Percentiles rank a stretch among this genome's conserved stretches.
Evolutionary conservation across 805 yeast species (phyloP).

Genomic region (Kuraishia hungarica): DNA sequence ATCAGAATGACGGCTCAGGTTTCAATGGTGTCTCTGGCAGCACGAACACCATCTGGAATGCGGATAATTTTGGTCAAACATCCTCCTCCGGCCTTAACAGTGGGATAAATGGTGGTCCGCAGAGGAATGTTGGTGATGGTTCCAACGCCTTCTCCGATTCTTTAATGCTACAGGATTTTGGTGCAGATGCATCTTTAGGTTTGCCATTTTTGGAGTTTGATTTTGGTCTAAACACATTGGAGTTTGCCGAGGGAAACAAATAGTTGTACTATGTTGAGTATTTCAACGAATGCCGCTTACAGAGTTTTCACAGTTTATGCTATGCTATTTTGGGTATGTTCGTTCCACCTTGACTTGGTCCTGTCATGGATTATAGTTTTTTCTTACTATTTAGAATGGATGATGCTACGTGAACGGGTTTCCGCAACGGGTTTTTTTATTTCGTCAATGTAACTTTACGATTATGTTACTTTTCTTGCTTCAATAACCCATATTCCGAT

Average conservation of each 20-base stretch:
- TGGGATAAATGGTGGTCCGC: slow-evolving; percentile 3
- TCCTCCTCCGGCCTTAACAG: background rate
- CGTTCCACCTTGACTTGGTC: too few species aligned
- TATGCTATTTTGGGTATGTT: background rate
- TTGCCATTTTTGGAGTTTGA: slow-evolving; percentile 54
- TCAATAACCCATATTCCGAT: too few species aligned
- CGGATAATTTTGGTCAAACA: background rate
- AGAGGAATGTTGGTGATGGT: slow-evolving; percentile 5
- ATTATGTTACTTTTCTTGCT: too few species aligned
- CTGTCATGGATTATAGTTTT: too few species aligned
- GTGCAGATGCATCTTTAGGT: slow-evolving; percentile 69
- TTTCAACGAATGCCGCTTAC: too few species aligned
- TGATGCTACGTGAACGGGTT: too few species aligned
- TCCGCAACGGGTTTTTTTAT: too few species aligned
- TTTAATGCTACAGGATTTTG: slow-evolving; percentile 41
- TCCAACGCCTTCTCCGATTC: slow-evolving; percentile 18
- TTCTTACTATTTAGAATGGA: too few species aligned
- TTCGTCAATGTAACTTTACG: too few species aligned
- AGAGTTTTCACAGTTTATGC: background rate
- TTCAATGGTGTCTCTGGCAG: background rate
- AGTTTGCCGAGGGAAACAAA: background rate
- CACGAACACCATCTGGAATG: background rate
- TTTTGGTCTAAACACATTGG: slow-evolving; percentile 14
- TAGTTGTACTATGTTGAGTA: background rate
- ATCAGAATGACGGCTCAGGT: too few species aligned